Evolutionary conservation across 2,329 filamentous ascomycete genomes (phyloP), one percentile per base, ranked within the genome.

Genomic region (Parastagonospora avenae): DNA sequence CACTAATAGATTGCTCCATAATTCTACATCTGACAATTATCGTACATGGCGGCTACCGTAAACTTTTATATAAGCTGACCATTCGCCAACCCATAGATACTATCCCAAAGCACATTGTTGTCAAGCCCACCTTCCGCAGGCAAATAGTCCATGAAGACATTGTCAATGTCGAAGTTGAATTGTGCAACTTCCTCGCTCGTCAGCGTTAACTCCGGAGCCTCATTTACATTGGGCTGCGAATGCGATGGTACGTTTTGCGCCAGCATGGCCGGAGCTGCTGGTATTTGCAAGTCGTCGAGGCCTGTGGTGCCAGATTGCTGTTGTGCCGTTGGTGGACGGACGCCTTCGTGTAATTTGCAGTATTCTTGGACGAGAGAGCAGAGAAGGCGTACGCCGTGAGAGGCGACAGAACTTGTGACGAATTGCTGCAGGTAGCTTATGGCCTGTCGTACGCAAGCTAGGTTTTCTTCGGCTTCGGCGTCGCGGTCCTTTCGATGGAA

Each of bases 331-430:
- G 48, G 54, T 5, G 50, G 38, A 27, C 39, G 42, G 33, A 48
- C 33, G 16, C 46, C 43, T 16, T 67, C 62, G 8, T 55, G 29
- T 28, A 57, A 62, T 46, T 66, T 68, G 14, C 48, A 52, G 31
- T 63, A 61, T 19, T 71, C 67, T 27, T 64, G 53, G 4, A 77
- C 45, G 3, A 77, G 56, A 0, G 74, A 74, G 0, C 57, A 62
- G 8, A 78, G 54, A 1, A 78, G 67, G 15, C 70, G 71, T 9
- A 71, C 61, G 4, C 76, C 76, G 8, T 76, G 70, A 1, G 57
- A 49, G 4, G 76, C 75, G 12, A 78, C 71, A 14, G 72, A 72
- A 57, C 74, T 76, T n/a, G 68, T 71, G 1, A 59, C 52, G 31
- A 66, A 76, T 10, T 59, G 59, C 11, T 66, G 55, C 4, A 78